These are phyloP conservation scores for Naumovozyma dairenensis DNA, from an alignment of 805 yeast genomes.

Conservation along the genomic window DNA sequence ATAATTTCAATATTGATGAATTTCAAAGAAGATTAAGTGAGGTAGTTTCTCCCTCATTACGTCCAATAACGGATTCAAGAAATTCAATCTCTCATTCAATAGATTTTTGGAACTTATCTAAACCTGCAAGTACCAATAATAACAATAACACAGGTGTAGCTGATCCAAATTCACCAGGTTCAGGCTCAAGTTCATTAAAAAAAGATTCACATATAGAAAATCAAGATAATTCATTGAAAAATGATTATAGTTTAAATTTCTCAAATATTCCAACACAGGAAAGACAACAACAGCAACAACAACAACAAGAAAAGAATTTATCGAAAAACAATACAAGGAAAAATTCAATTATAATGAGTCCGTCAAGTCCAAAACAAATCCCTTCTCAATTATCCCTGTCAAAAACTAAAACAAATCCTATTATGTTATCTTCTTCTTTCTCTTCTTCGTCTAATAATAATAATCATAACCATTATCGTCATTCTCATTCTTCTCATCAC, in stretches of 20 bases:
- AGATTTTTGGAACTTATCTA: conserved; percentile 23
- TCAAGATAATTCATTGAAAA: conserved; percentile 2
- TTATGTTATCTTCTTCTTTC: too few relatives aligned
- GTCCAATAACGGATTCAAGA: conserved; percentile 12
- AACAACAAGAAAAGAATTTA: not conserved
- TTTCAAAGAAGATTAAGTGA: conserved; percentile 13
- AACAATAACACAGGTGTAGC: conserved; percentile 1
- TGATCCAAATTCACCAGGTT: too few relatives aligned
- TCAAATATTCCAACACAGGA: too few relatives aligned
- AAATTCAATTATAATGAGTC: conserved; percentile 1
- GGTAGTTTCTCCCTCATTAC: conserved; percentile 10
- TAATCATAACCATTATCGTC: too few relatives aligned
- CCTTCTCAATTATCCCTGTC: conserved; percentile 7
- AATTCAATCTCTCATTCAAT: conserved; percentile 23
- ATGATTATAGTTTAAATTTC: conserved; percentile 20
- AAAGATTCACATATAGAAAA: conserved; percentile 1
- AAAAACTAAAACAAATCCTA: too few relatives aligned
- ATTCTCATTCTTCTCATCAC: too few relatives aligned
- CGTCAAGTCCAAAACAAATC: conserved; percentile 7
- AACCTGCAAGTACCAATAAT: conserved; percentile 1
- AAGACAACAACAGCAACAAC: conserved; percentile 5
- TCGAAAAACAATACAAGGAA: conserved; percentile 1
- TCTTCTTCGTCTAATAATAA: too few relatives aligned
- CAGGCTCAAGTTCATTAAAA: not conserved
- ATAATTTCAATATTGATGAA: not conserved